Conservation (phyloP, 176 grass and related monocot species). For the Zea luxurians region DNA sequence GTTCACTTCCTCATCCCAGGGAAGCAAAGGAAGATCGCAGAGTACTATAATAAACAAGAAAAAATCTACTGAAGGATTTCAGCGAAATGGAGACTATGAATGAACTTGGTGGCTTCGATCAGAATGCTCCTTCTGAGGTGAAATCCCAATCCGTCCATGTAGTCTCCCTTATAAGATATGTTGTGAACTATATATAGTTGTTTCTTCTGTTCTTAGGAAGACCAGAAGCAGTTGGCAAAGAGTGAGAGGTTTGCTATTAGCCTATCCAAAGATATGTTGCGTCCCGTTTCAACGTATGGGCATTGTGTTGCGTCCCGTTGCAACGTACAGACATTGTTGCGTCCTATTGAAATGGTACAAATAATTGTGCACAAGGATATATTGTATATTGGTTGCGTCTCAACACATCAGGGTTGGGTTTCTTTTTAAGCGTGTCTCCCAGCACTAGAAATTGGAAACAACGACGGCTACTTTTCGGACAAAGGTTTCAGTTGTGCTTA, state of each 20-base stretch:
- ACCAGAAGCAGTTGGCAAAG: conserved; percentile 61
- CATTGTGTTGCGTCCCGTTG: too few relatives aligned
- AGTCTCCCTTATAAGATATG: neutral
- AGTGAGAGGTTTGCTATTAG: conserved; percentile 69
- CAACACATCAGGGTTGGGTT: too few relatives aligned
- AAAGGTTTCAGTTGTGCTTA: too few relatives aligned
- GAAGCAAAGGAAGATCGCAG: conserved; percentile 78
- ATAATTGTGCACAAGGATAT: too few relatives aligned
- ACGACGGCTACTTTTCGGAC: too few relatives aligned
- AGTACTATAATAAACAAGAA: conserved; percentile 91
- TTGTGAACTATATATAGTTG: neutral
- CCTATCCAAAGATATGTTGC: conserved; percentile 33
- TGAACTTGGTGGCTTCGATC: conserved; percentile 51
- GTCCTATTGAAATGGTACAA: too few relatives aligned
- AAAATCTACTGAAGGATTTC: conserved; percentile 69
- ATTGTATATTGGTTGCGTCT: too few relatives aligned
- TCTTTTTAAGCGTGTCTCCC: too few relatives aligned
- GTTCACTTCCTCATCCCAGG: conserved; percentile 43
- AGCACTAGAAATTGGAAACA: too few relatives aligned
- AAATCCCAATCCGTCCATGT: neutral
- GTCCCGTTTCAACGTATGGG: too few relatives aligned
- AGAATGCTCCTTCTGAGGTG: conserved; percentile 64
- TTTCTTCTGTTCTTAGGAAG: conserved; percentile 52
- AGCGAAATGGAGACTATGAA: conserved; percentile 87
- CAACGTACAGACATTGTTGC: too few relatives aligned